Percentiles rank a stretch among this genome's conserved stretches.
These are phyloP conservation scores for Actinomucor elegans DNA, from an alignment of 371 early-diverging fungal species.

Conservation along the genomic window DNA sequence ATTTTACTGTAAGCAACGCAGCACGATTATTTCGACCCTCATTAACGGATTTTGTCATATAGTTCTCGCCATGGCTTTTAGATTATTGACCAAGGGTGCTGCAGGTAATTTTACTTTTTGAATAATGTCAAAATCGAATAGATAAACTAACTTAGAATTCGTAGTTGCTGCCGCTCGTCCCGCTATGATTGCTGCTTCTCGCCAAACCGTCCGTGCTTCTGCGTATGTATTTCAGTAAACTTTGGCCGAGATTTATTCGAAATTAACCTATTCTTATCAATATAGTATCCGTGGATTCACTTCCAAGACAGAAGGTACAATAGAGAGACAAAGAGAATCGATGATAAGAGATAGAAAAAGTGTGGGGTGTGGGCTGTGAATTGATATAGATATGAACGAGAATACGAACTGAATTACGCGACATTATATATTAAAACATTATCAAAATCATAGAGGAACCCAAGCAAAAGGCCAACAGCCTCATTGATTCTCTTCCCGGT, in stretches of 20 bases:
- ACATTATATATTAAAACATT: too few relatives aligned
- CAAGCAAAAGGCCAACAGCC: constrained; percentile 80
- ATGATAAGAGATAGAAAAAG: background rate
- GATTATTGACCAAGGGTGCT: constrained; percentile 52
- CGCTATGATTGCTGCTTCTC: constrained; percentile 34
- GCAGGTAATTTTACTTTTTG: constrained; percentile 10
- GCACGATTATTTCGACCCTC: background rate
- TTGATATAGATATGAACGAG: too few relatives aligned
- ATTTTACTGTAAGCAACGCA: background rate
- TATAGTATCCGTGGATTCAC: constrained; percentile 43
- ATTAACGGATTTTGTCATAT: background rate
- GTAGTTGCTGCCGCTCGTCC: constrained; percentile 46
- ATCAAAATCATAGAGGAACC: constrained; percentile 42
- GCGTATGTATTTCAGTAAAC: constrained; percentile 39
- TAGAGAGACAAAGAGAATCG: background rate
- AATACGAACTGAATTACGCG: too few relatives aligned
- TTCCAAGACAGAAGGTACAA: constrained; percentile 33
- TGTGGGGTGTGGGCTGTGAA: background rate
- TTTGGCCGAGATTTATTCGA: too few relatives aligned
- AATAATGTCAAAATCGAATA: background rate
- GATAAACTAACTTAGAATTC: background rate
- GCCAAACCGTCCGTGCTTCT: constrained; percentile 41
- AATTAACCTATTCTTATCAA: background rate
- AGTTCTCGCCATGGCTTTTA: constrained; percentile 45
- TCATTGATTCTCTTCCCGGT: constrained; percentile 91